phyloP scores from a whole-genome alignment of 768 basidiomycete species.

The Calocera viscosa region DNA sequence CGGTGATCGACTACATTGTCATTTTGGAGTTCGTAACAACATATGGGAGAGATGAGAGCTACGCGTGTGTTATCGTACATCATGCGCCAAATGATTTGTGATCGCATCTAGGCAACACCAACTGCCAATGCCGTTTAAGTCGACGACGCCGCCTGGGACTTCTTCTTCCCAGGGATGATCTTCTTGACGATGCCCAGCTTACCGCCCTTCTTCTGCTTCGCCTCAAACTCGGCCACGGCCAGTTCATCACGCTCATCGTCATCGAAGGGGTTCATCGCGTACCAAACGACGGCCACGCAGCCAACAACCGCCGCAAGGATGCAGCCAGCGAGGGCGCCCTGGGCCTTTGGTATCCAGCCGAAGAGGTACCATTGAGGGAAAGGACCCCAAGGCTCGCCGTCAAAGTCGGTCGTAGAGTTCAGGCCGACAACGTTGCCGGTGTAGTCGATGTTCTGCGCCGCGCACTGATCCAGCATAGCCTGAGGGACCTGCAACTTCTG shows the following conservation, averaged over 20 bases:
- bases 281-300: slow-evolving; percentile 71
- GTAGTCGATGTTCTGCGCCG: slow-evolving; percentile 40
- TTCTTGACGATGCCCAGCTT: neutral
- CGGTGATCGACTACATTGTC: neutral
- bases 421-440: slow-evolving; percentile 85
- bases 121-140: neutral
- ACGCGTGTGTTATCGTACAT: neutral
- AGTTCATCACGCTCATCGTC: slow-evolving; percentile 76
- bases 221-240: slow-evolving; percentile 41
- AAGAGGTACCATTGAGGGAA: slow-evolving; percentile 15
- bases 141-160: too few relatives aligned
- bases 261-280: slow-evolving; percentile 54
- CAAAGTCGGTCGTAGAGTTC: slow-evolving; percentile 50
- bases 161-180: neutral
- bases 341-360: slow-evolving; percentile 30
- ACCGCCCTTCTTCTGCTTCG: slow-evolving; percentile 29
- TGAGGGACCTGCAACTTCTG: slow-evolving; percentile 32
- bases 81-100: neutral
- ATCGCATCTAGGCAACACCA: neutral
- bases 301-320: slow-evolving; percentile 31
- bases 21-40: neutral
- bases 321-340: slow-evolving; percentile 10
- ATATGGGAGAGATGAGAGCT: neutral
- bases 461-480: slow-evolving; percentile 59
- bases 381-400: slow-evolving; percentile 35